These are phyloP conservation scores for Xylariomycetidae sp. DNA, from an alignment of 2,329 filamentous ascomycete genomes.

Conservation along the genomic window DNA sequence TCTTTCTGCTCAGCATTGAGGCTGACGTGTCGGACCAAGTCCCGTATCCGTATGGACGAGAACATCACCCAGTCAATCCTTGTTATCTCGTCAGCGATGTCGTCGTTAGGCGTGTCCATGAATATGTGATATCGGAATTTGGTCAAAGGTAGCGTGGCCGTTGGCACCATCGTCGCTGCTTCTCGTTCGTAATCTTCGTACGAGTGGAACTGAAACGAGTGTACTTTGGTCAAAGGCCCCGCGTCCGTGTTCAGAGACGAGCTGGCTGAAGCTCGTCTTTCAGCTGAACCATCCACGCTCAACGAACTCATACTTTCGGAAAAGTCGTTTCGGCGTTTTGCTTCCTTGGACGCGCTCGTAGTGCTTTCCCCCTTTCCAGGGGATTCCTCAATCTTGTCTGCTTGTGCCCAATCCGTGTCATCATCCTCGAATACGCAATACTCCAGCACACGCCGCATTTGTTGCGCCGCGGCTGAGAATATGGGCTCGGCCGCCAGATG, in stretches of 20 bases:
- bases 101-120: constrained; percentile 80
- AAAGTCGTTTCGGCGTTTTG: constrained; percentile 28
- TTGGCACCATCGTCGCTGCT: constrained; percentile 67
- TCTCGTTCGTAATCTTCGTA: constrained; percentile 79
- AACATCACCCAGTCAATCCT: constrained; percentile 99
- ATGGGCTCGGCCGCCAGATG: constrained; percentile 73
- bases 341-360: constrained; percentile 15
- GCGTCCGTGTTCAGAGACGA: constrained; percentile 39
- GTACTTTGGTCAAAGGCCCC: constrained; percentile 28
- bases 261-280: constrained; percentile 40
- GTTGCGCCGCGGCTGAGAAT: constrained; percentile 78
- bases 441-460: constrained; percentile 77
- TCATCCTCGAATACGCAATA: constrained; percentile 75
- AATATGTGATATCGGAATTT: constrained; percentile 88
- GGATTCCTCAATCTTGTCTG: constrained; percentile 52
- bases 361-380: not conserved
- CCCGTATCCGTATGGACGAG: constrained; percentile 85
- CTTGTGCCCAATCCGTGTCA: constrained; percentile 86
- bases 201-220: constrained; percentile 55
- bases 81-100: constrained; percentile 86
- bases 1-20: constrained; percentile 67
- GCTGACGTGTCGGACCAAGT: constrained; percentile 87
- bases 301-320: constrained; percentile 44
- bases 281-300: constrained; percentile 40
- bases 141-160: constrained; percentile 63